Base-by-base conservation (phyloP, 306 rosid species). In the Sphenostylis stenocarpa region DNA sequence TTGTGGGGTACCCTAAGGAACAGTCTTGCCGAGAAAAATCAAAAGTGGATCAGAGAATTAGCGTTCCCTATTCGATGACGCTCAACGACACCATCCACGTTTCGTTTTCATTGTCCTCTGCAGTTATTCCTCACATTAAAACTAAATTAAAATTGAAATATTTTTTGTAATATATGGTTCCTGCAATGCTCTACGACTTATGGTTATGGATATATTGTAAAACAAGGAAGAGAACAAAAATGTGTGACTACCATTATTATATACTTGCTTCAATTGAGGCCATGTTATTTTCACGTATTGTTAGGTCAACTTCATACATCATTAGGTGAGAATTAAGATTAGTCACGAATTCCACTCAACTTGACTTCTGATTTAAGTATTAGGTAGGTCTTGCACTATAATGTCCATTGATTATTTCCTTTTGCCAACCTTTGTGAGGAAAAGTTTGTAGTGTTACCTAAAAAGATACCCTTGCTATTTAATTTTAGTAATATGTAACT, bases 271-370 rank as follows among this genome's bases (percentile, higher is more conserved):
- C 19, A 13, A 28, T 28, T 28, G 66, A 14, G 21, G 26, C 36
- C 29, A 65, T 26, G 38, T 64, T 64, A 20, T 36, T 68, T 83
- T 41, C 72, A 55, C 39, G 43, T 12, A 24, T 43, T 43, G 67
- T 38, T 85, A 63, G 88, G 86, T 81, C 84, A 78, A 55, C 65
- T 70, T 29, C 55, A 75, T 66, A 48, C 76, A 48, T 69, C 88
- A 74, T 81, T 81, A 77, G 83, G 81, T 81, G 49, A 44, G 83
- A 81, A 52, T 73, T 34, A 31, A 61, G n/a, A 72, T 80, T 66
- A 31, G 15, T 49, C 57, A 19, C 77, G 31, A 58, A 77, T 76
- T 77, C 69, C 74, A 57, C 55, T 71, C 64, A 48, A 57, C 66
- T 80, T 84, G 87, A 84, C 80, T 77, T 80, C 33, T 80, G 29